phyloP scores from a whole-genome alignment of 139 green algal species.

The Chlorella sp. region DNA sequence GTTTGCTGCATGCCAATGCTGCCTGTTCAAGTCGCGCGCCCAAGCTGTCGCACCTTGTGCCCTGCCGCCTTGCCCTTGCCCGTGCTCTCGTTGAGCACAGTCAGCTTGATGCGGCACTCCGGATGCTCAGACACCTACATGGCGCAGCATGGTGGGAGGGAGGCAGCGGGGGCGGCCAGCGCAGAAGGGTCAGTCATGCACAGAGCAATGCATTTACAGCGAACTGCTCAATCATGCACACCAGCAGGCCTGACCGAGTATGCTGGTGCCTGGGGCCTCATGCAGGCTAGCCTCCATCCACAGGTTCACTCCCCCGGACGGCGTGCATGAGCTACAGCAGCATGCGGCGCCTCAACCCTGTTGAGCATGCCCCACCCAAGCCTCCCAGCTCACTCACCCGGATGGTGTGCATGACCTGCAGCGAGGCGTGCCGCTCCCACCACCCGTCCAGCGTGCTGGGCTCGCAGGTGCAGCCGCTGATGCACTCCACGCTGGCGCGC shows the following conservation, averaged over 20 bases:
- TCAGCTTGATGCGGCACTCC: slow-evolving; percentile 34
- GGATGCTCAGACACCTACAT: slow-evolving; percentile 26
- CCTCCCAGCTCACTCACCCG: background rate
- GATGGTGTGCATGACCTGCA: slow-evolving; percentile 39
- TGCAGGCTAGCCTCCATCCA: no score
- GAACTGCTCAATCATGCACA: no score
- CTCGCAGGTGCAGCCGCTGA: slow-evolving; percentile 27
- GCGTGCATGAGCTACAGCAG: no score
- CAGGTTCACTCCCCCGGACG: no score
- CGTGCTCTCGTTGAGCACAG: slow-evolving; percentile 15
- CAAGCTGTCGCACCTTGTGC: slow-evolving; percentile 12
- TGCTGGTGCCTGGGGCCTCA: no score
- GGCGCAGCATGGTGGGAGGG: background rate
- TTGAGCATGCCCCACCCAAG: background rate
- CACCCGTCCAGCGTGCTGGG: slow-evolving; percentile 4
- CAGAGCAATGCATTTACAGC: no score
- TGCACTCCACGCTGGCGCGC: slow-evolving; percentile 13
- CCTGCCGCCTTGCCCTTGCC: slow-evolving; percentile 30
- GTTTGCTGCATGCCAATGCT: no score
- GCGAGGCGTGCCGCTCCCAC: slow-evolving; percentile 25
- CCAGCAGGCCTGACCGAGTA: no score
- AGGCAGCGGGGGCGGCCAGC: no score
- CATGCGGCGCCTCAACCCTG: no score
- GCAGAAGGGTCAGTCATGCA: no score
- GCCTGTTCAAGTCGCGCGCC: no score